Evolutionary conservation across 176 grass and related monocot species (phyloP).

Genomic region (Oryza officinalis): DNA sequence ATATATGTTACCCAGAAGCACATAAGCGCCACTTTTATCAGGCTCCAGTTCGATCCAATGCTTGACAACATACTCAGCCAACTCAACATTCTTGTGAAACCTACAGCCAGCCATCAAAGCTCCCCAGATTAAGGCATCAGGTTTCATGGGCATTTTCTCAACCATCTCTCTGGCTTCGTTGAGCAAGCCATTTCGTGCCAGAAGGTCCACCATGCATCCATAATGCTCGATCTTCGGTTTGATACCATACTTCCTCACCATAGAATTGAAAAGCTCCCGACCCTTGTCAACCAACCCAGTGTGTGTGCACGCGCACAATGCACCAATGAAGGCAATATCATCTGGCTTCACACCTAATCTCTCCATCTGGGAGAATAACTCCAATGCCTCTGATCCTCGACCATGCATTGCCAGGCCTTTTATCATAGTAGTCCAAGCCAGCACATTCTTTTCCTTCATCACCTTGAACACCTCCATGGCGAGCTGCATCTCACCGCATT

Average conservation of each 20-base stretch:
- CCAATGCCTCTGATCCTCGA: slow-evolving; percentile 47
- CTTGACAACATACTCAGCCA: slow-evolving; percentile 49
- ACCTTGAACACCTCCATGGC: slow-evolving; percentile 45
- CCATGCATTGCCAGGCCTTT: slow-evolving; percentile 58
- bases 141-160: slow-evolving; percentile 56
- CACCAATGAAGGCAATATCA: slow-evolving; percentile 52
- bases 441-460: slow-evolving; percentile 54
- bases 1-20: slow-evolving; percentile 55
- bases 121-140: slow-evolving; percentile 64
- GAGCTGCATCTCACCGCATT: slow-evolving; percentile 53
- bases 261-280: slow-evolving; percentile 44
- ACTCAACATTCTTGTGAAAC: slow-evolving; percentile 55
- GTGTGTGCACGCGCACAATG: slow-evolving; percentile 53
- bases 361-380: slow-evolving; percentile 49
- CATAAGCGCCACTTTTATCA: slow-evolving; percentile 59
- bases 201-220: slow-evolving; percentile 59
- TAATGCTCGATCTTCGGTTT: slow-evolving; percentile 59
- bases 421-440: slow-evolving; percentile 66
- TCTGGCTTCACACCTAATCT: slow-evolving; percentile 44
- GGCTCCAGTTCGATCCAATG: slow-evolving; percentile 61
- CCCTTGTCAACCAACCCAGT: slow-evolving; percentile 54
- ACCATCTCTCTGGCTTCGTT: slow-evolving; percentile 46
- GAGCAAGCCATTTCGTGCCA: slow-evolving; percentile 58
- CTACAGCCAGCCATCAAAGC: slow-evolving; percentile 66
- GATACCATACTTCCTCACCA: slow-evolving; percentile 51